Evolutionary conservation across 1,284 basidiomycete genomes (phyloP).

Genomic region (Coniferiporia weirii): DNA sequence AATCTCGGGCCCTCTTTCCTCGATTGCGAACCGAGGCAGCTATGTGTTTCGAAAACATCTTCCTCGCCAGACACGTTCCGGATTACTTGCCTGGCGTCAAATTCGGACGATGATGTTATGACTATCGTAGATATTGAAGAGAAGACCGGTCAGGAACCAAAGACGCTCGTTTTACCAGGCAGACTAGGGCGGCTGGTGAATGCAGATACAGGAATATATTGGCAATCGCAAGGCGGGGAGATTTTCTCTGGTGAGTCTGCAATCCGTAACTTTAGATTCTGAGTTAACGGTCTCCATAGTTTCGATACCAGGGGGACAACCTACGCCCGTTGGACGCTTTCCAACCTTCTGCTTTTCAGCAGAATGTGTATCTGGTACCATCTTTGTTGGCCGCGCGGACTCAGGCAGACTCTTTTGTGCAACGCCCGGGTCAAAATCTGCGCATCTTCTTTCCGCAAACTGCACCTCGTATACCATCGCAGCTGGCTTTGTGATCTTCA

Average conservation of each 20-base stretch:
- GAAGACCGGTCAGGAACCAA: background rate
- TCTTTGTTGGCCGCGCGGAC: slow-evolving; percentile 65
- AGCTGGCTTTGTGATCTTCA: slow-evolving; percentile 81
- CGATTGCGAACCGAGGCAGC: slow-evolving; percentile 6
- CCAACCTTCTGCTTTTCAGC: slow-evolving; percentile 55
- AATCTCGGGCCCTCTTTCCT: slow-evolving; percentile 22
- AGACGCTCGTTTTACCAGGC: slow-evolving; percentile 2
- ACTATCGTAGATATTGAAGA: background rate
- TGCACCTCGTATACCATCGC: slow-evolving; percentile 81
- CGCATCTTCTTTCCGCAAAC: slow-evolving; percentile 46
- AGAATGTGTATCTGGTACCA: slow-evolving; percentile 26
- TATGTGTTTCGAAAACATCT: background rate
- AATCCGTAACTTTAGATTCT: background rate
- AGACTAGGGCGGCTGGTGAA: slow-evolving; percentile 39
- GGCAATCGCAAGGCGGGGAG: slow-evolving; percentile 48
- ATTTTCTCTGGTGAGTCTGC: slow-evolving; percentile 44
- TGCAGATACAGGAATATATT: slow-evolving; percentile 31
- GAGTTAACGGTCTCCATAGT: slow-evolving; percentile 1
- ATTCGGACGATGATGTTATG: background rate
- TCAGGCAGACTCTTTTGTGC: slow-evolving; percentile 60
- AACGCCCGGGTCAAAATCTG: slow-evolving; percentile 21
- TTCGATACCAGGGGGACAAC: slow-evolving; percentile 10
- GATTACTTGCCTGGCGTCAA: background rate
- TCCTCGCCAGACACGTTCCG: background rate
- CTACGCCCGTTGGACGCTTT: slow-evolving; percentile 37